A percentile compares a stretch with the other conserved stretches of the same genome.
Conservation (phyloP, 2,329 filamentous ascomycete species). For the Neonectria punicea region DNA sequence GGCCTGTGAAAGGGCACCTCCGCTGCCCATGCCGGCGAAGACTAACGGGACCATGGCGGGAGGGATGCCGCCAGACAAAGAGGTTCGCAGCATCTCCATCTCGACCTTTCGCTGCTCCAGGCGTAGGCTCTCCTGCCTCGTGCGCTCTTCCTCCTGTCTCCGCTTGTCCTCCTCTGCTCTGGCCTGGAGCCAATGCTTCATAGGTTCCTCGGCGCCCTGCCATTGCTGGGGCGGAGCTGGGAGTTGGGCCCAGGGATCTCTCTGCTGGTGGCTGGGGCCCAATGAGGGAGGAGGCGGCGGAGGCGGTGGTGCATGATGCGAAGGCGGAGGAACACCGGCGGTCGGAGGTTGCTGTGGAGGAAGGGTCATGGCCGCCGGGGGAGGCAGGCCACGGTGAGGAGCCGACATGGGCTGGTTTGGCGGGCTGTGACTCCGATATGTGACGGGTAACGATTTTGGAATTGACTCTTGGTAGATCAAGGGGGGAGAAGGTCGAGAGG, state of each 20-base stretch:
- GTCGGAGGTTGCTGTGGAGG: conserved; percentile 57
- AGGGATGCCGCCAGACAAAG: conserved; percentile 75
- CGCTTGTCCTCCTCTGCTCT: conserved; percentile 79
- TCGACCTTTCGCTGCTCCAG: conserved; percentile 79
- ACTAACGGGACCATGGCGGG: conserved; percentile 80
- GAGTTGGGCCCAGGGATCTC: conserved; percentile 62
- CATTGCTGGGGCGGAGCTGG: conserved; percentile 74
- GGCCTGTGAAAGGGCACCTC: conserved; percentile 68
- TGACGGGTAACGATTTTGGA: conserved; percentile 53
- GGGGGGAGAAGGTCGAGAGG: conserved; percentile 65
- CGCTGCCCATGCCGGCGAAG: conserved; percentile 77
- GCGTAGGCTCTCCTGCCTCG: conserved; percentile 70
- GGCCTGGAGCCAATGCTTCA: conserved; percentile 76
- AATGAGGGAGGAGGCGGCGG: conserved; percentile 43
- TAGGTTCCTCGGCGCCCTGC: conserved; percentile 75
- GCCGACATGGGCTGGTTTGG: conserved; percentile 71
- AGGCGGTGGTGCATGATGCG: conserved; percentile 46
- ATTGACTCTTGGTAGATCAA: conserved; percentile 60
- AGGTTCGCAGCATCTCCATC: conserved; percentile 76
- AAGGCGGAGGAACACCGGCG: conserved; percentile 39
- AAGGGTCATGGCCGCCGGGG: conserved; percentile 72
- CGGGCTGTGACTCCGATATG: conserved; percentile 59
- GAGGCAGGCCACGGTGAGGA: conserved; percentile 75
- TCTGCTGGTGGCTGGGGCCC: conserved; percentile 44
- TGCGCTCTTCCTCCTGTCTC: conserved; percentile 79